Evolutionary conservation across 2,329 filamentous ascomycete species (phyloP).

Genomic region (Tolypocladium ophioglossoides): DNA sequence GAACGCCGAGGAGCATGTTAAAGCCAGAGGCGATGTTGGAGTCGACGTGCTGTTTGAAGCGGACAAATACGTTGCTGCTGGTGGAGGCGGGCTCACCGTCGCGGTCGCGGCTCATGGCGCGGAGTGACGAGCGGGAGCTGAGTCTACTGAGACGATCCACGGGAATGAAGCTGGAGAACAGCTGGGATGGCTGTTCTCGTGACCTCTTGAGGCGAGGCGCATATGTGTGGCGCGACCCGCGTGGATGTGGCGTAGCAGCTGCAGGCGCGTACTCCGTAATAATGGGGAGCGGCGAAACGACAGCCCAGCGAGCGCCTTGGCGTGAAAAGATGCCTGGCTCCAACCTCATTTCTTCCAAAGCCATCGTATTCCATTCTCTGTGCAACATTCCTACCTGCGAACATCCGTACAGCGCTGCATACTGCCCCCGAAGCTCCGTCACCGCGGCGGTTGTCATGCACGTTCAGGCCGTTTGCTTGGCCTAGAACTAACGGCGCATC

Average conservation of each 20-base stretch:
- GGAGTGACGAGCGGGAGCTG: background rate
- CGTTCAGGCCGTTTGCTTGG: background rate
- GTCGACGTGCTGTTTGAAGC: slow-evolving; percentile 21
- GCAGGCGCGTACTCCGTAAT: background rate
- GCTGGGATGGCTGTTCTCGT: background rate
- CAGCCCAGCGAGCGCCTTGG: no score
- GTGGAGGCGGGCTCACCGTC: slow-evolving; percentile 5
- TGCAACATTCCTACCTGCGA: background rate
- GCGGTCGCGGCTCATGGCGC: slow-evolving; percentile 10
- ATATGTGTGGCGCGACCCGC: background rate
- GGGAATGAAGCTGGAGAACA: background rate
- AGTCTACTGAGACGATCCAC: background rate
- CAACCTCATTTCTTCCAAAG: background rate
- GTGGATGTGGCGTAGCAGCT: background rate
- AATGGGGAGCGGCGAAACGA: background rate
- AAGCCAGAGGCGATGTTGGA: slow-evolving; percentile 20
- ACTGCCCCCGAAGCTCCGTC: background rate
- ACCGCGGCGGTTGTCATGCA: background rate
- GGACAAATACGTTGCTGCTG: slow-evolving; percentile 8
- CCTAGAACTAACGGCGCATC: background rate
- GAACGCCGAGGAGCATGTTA: slow-evolving; percentile 6
- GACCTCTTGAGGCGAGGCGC: background rate
- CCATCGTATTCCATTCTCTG: background rate
- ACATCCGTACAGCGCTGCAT: background rate
- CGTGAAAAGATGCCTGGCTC: background rate